These are phyloP conservation scores for Amylostereum areolatum DNA, from an alignment of 1,284 basidiomycete species.

Conservation along the genomic window DNA sequence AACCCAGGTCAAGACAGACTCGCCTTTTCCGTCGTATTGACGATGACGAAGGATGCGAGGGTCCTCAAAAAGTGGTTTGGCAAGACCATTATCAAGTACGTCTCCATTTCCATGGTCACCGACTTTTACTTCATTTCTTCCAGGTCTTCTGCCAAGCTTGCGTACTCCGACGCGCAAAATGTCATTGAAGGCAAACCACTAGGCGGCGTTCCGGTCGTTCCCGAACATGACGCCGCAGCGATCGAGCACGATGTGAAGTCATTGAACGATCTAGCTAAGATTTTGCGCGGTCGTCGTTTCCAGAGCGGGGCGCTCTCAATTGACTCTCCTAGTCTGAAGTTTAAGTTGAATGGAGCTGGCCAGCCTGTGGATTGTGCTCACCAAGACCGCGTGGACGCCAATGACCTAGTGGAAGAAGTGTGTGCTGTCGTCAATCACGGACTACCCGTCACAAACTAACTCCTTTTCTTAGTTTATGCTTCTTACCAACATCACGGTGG, in stretches of 20 bases:
- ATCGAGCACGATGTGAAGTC: slow-evolving; percentile 75
- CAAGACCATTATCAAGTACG: slow-evolving; percentile 85
- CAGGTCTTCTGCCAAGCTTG: slow-evolving; percentile 82
- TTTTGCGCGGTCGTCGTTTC: slow-evolving; percentile 71
- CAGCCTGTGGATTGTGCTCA: slow-evolving; percentile 76
- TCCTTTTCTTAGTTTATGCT: slow-evolving; percentile 76
- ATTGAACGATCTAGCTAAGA: slow-evolving; percentile 66
- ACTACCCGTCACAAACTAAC: slow-evolving; percentile 3
- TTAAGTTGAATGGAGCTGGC: slow-evolving; percentile 81
- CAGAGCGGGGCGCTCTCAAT: slow-evolving; percentile 79
- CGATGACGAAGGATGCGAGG: slow-evolving; percentile 78
- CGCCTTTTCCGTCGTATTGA: slow-evolving; percentile 86
- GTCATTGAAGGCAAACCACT: slow-evolving; percentile 75
- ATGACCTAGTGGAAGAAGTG: slow-evolving; percentile 88
- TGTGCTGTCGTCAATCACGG: slow-evolving; percentile 6
- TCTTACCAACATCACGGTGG: slow-evolving; percentile 84
- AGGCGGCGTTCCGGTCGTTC: slow-evolving; percentile 42
- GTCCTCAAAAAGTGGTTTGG: slow-evolving; percentile 89
- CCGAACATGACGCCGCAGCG: slow-evolving; percentile 52
- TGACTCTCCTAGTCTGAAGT: slow-evolving; percentile 69
- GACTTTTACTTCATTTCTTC: slow-evolving; percentile 2
- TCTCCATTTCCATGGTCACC: slow-evolving; percentile 7
- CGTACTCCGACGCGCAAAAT: slow-evolving; percentile 77
- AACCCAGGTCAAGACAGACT: slow-evolving; percentile 84
- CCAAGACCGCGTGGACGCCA: slow-evolving; percentile 65